Evolutionary conservation across 2,329 filamentous ascomycete genomes (phyloP), one percentile per base, ranked within the genome.

Genomic region (Gnomoniopsis smithogilvyi): DNA sequence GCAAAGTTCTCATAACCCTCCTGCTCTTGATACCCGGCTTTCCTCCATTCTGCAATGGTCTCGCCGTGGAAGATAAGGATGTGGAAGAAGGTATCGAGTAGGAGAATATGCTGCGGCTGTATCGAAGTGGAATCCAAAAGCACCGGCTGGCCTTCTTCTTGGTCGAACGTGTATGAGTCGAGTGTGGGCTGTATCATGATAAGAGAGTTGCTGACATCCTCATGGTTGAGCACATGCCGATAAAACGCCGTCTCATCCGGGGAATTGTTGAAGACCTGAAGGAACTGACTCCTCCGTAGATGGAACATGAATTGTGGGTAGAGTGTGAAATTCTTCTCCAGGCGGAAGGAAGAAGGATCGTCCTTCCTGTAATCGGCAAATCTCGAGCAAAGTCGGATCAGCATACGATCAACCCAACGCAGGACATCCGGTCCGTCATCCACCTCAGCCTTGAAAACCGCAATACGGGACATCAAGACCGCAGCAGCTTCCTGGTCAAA

Each of bases 261-360:
- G 0, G 94, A 98, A 75, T 98, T 99, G 80, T 99, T 99, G 84
- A 99, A 99, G 59, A 99, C 93, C 71, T 99, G 95, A 64, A 99
- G 76, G 80, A 99, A 99, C 74, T 98, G 95, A 75, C 92, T 96
- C 74, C 95, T 87, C 67, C 95, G 90, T 62, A 99, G 83, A 74
- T 99, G 95, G 82, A 99, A 99, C 95, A 99, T 99, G 78, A 99
- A 99, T 73, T 99, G 95, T 26, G 95, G 95, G 71, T 99, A 99
- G 17, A 99, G 83, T 0, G 94, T 98, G 71, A 99, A 99, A 80
- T 99, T 99, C 85, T 97, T 97, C 76, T 99, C 95, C 63, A 96
- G 77, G 38, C 92, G 86, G 85, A 99, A 99, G 0, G 94, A 98
- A 6, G 94, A 96, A 15, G 95, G 92, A 68, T 99, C 95, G 71